Base-by-base conservation (phyloP, 2,329 filamentous ascomycete genomes). In the Colletotrichum salicis region DNA sequence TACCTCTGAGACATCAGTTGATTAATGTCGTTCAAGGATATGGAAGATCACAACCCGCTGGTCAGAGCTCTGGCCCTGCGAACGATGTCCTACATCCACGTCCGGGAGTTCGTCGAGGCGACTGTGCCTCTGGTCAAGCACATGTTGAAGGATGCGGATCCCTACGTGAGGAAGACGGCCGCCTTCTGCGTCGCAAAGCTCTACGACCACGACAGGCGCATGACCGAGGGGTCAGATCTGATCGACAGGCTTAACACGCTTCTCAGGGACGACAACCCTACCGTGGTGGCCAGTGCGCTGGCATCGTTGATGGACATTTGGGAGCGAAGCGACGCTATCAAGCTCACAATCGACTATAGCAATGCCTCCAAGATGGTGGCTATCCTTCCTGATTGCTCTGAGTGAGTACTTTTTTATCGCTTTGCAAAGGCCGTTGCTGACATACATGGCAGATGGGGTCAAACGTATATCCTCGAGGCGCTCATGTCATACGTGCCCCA, bases 281-380 rank as follows among this genome's bases (percentile, higher is more conserved):
- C 96, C 0, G 96, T 99, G 3, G 96, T 99, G 27, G 96, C 96
- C 12, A 98, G 95, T 80, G 95, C 97, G 7, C 84, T 99, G 74
- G 96, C 96, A 31, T 89, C 93, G 45, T 82, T 99, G 78, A 96
- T 97, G 90, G 96, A 99, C 82, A 98, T 99, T 61, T 99, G 96
- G 96, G 96, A 98, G 81, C 89, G 96, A 70, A 98, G 95, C 80
- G 96, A 98, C 82, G 94, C 93, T 70, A 99, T 99, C 82, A 98
- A 97, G 81, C 90, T 99, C 74, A 98, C 96, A 4, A 98, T 99
- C 77, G 96, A 99, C 83, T 98, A 99, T 80, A 91, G 91, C 74
- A 99, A 97, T 83, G 96, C 96, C 31, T 98, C 96, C 63, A 99
- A 99, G 84, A 96, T 99, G 86, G 95, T 98, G 45, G 95, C 96